Base-by-base conservation (phyloP, 208 protist species). In the Trypanosoma melophagium region DNA sequence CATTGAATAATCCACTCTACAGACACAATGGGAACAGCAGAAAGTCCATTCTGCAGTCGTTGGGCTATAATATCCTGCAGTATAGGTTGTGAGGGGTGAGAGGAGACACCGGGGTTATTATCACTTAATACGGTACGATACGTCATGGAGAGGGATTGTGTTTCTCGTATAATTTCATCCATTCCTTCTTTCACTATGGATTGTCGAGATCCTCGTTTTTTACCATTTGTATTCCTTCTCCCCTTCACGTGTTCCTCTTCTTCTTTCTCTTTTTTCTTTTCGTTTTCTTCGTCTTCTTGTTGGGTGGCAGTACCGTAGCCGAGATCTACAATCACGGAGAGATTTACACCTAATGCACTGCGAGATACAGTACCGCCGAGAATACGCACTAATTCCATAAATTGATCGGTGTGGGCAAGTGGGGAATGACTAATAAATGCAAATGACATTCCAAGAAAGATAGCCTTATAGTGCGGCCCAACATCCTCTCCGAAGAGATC, bases 281-380 rank as follows among this genome's bases (percentile, higher is more conserved):
- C 41, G 7, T 38, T 38, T 24, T 58, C 52, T 16, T 38, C 16
- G 13, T 49, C 38, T 38, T 40, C 21, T 17, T 59, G 16, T 21
- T 22, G 9, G 21, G 8, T 41, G 31, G 35, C 42, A 13, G 51
- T 14, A 17, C 45, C 56, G 19, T 61, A 63, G 28, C 38, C 69
- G 38, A 93, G 71, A 66, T 89, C 69, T 3, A 93, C 57, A 21
- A 89, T 76, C 0, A 79, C 59, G 21, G 84, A 78, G 0, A 93
- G 68, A 53, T 81, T 71, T 10, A 61, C 54, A 47, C 79, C 79
- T 35, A 54, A 58, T 13, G 76, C 42, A 53, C 66, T 80, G 47
- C 83, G 76, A 40, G 81, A 83, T 13, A 90, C 75, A 49, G 79
- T 80, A 5, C 85, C 88, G 28, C 88, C 88, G 19, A 94, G 76